These are phyloP conservation scores for Ganoderma multipileum DNA, from an alignment of 1,284 basidiomycete species.

Conservation along the genomic window DNA sequence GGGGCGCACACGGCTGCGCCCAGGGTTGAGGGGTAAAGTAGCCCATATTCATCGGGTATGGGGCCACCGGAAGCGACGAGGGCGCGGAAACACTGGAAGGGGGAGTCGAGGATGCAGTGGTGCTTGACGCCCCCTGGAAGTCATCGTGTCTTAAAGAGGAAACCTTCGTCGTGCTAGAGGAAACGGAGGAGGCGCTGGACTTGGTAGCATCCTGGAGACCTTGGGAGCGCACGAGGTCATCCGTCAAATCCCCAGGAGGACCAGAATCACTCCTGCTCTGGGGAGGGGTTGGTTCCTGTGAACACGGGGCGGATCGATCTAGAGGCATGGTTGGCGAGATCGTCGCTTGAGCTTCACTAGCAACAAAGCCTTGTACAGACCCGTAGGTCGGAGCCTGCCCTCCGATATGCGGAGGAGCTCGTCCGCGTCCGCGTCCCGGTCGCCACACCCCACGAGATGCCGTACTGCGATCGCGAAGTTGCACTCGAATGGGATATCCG, in stretches of 20 bases:
- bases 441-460: conserved; percentile 35
- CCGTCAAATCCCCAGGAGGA: neutral
- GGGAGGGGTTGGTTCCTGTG: neutral
- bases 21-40: conserved; percentile 61
- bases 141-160: conserved; percentile 15
- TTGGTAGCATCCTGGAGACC: conserved; percentile 1
- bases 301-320: neutral
- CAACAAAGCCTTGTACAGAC: neutral
- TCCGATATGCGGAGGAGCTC: neutral
- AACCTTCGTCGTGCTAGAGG: conserved; percentile 30
- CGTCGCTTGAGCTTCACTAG: neutral
- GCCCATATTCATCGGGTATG: conserved; percentile 49
- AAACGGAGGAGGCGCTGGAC: conserved; percentile 22
- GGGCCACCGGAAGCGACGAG: conserved; percentile 42
- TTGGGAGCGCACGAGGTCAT: neutral
- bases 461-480: conserved; percentile 48
- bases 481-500: conserved; percentile 75
- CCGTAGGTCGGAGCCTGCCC: neutral
- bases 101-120: conserved; percentile 17
- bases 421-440: conserved; percentile 29
- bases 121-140: conserved; percentile 15
- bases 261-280: neutral
- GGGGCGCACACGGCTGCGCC: conserved; percentile 59
- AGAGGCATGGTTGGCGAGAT: neutral
- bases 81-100: conserved; percentile 26